These are phyloP conservation scores for Phytophthora podocarpi DNA, from an alignment of 352 stramenopile species.

Conservation along the genomic window DNA sequence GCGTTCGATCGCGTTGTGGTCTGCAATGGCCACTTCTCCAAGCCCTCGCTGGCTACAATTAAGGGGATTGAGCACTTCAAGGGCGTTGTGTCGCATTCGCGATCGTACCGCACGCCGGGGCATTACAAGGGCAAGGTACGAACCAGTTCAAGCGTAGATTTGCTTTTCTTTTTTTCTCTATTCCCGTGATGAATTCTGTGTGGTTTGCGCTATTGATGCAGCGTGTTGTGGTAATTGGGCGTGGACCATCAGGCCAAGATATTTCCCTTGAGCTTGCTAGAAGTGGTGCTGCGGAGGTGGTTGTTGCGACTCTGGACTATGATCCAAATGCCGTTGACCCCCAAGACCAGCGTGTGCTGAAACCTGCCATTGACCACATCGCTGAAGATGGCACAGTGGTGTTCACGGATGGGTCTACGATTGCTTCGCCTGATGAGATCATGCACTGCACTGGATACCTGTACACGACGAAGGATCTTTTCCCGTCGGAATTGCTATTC, in stretches of 20 bases:
- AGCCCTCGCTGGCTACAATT: conserved; percentile 53
- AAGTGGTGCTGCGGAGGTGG: conserved; percentile 48
- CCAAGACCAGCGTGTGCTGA: conserved; percentile 51
- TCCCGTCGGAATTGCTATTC: conserved; percentile 58
- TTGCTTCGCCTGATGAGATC: conserved; percentile 64
- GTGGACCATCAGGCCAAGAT: conserved; percentile 73
- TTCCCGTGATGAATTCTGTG: background rate
- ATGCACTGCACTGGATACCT: conserved; percentile 83
- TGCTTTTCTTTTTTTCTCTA: background rate
- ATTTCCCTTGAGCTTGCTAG: conserved; percentile 76
- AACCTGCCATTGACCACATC: conserved; percentile 62
- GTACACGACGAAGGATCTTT: conserved; percentile 63
- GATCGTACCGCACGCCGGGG: conserved; percentile 57
- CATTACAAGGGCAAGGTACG: conserved; percentile 50
- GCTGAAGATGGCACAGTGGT: conserved; percentile 51
- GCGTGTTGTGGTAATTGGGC: conserved; percentile 70
- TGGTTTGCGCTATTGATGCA: conserved; percentile 1
- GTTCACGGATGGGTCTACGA: conserved; percentile 61
- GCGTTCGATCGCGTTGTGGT: conserved; percentile 75
- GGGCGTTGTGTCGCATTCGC: conserved; percentile 51
- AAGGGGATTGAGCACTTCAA: conserved; percentile 58
- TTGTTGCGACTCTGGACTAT: conserved; percentile 62
- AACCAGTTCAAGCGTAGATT: background rate
- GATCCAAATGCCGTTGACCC: conserved; percentile 27
- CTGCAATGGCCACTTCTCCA: conserved; percentile 82